A percentile compares a stretch with the other conserved stretches of the same genome.
Conservation (phyloP, 139 green algal species). For the Eudorina sp. region DNA sequence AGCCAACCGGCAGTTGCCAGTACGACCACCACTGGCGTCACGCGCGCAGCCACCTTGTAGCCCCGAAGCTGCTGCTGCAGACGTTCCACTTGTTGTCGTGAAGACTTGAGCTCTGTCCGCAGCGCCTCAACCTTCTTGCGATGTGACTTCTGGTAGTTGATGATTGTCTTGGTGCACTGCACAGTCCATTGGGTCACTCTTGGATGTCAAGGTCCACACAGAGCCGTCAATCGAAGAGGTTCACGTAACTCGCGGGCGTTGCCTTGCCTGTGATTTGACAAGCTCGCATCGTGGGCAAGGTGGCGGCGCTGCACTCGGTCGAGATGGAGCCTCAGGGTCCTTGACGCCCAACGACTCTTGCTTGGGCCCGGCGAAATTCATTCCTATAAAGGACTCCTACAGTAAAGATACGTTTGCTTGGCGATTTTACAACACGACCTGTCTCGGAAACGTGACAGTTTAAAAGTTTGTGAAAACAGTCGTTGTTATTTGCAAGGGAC, state of each 20-base stretch:
- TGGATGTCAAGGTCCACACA: too few relatives aligned
- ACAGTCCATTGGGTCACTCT: neutral
- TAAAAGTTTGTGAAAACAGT: too few relatives aligned
- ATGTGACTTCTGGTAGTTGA: conserved; percentile 77
- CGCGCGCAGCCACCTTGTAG: neutral
- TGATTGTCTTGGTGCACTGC: conserved; percentile 72
- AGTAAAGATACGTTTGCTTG: too few relatives aligned
- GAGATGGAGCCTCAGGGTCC: neutral
- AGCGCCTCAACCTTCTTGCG: conserved; percentile 72
- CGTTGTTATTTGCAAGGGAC: too few relatives aligned
- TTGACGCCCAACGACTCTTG: neutral
- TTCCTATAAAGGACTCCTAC: neutral
- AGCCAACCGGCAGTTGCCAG: neutral
- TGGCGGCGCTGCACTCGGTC: conserved; percentile 16
- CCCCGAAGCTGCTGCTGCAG: conserved; percentile 23
- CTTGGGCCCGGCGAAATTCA: neutral
- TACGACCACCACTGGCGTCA: neutral
- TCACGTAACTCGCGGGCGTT: too few relatives aligned
- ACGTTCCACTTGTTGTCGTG: conserved; percentile 48
- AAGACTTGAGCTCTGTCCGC: conserved; percentile 52
- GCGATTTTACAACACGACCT: too few relatives aligned
- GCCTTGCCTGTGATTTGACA: conserved; percentile 34
- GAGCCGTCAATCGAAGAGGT: too few relatives aligned
- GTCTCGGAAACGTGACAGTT: too few relatives aligned
- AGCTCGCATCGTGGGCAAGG: conserved; percentile 47